Conservation (phyloP, 2,329 filamentous ascomycete genomes). For the Exophiala sideris region DNA sequence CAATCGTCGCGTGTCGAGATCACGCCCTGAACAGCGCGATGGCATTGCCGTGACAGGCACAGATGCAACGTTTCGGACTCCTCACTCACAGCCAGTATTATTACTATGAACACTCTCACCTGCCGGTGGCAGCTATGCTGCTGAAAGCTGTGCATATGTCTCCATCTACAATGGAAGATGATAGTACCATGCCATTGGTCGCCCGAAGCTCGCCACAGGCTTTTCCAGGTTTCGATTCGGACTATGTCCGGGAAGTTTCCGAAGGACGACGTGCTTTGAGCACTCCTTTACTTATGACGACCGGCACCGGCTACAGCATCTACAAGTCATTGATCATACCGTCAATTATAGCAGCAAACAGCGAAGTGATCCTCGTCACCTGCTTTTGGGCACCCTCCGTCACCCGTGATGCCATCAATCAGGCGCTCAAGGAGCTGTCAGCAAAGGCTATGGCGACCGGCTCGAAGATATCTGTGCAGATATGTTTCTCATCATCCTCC, state of each 20-base stretch:
- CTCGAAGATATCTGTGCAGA: conserved; percentile 57
- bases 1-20: too few species aligned
- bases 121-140: too few species aligned
- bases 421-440: conserved; percentile 60
- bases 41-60: too few species aligned
- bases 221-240: neutral
- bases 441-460: conserved; percentile 37
- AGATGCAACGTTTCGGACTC: too few species aligned
- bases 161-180: too few species aligned
- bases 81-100: too few species aligned
- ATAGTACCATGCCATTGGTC: too few species aligned
- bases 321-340: conserved; percentile 50
- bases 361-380: conserved; percentile 71
- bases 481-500: conserved; percentile 74
- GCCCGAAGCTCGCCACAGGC: neutral
- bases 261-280: conserved; percentile 4
- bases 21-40: too few species aligned
- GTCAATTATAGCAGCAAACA: conserved; percentile 57
- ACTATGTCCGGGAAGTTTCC: conserved; percentile 4
- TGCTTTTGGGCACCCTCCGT: conserved; percentile 75
- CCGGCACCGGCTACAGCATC: conserved; percentile 13
- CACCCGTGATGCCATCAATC: conserved; percentile 56
- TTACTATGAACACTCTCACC: too few species aligned
- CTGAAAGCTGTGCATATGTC: too few species aligned
- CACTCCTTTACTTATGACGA: conserved; percentile 3